Evolutionary conservation across 148 eudicot species (phyloP).

Genomic region (Amaranthus hypochondriacus): DNA sequence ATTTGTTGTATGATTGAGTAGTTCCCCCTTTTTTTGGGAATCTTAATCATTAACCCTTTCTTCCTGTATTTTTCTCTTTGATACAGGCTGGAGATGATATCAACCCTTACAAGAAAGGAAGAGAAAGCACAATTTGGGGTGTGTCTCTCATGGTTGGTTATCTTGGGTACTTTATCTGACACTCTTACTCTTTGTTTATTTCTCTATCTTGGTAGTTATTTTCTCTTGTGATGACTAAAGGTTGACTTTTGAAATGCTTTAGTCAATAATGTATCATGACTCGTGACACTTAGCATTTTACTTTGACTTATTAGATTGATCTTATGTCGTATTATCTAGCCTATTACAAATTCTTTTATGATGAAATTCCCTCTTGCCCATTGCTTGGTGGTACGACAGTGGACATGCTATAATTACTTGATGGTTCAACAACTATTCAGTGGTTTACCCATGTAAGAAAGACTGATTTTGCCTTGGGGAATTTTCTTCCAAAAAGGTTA

Average conservation of each 20-base stretch:
- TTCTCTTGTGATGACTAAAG: background rate
- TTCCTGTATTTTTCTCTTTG: slow-evolving; percentile 5
- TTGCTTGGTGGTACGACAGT: too few relatives aligned
- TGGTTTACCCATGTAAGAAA: background rate
- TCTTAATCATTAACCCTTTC: background rate
- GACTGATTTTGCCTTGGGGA: background rate
- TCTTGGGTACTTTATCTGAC: too few relatives aligned
- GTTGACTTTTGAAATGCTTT: background rate
- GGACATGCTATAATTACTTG: background rate
- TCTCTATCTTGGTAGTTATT: background rate
- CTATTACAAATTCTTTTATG: background rate
- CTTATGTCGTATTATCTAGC: background rate
- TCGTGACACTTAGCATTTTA: background rate
- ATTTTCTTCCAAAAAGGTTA: background rate
- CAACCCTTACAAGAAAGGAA: too few relatives aligned
- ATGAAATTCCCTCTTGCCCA: background rate
- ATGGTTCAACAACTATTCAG: background rate
- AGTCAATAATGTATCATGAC: background rate
- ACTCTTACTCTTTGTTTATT: too few relatives aligned
- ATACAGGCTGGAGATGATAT: slow-evolving; percentile 34
- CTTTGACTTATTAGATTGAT: background rate
- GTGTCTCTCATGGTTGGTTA: too few relatives aligned
- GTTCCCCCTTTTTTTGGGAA: background rate
- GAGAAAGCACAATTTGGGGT: too few relatives aligned
- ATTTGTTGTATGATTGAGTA: too few relatives aligned